Evolutionary conservation across 352 stramenopile genomes (phyloP).

Genomic region (Globisporangium alternatum): DNA sequence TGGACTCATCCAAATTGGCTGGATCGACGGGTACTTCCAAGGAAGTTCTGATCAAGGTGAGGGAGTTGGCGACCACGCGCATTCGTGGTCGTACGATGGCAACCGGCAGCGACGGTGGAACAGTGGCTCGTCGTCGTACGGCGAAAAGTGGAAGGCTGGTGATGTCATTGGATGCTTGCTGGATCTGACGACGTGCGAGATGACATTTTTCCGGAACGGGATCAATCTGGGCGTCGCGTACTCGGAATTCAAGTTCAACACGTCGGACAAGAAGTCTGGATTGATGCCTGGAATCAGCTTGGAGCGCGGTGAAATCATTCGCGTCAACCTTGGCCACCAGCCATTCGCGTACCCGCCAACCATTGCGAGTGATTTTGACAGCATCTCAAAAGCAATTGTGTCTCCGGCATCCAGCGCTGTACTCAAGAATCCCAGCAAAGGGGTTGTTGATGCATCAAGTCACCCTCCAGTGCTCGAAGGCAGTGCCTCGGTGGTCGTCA

Average conservation of each 20-base stretch:
- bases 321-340: constrained; percentile 79
- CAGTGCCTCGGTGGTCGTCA: constrained; percentile 52
- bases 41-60: constrained; percentile 90
- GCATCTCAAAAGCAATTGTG: constrained; percentile 53
- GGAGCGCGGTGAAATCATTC: constrained; percentile 85
- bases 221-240: constrained; percentile 81
- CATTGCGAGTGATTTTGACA: constrained; percentile 58
- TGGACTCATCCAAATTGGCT: constrained; percentile 92
- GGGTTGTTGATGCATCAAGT: constrained; percentile 5
- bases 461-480: constrained; percentile 44
- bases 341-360: constrained; percentile 74
- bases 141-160: constrained; percentile 88
- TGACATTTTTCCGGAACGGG: constrained; percentile 89
- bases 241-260: constrained; percentile 54
- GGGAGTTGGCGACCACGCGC: constrained; percentile 87
- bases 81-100: constrained; percentile 93
- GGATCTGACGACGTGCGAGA: constrained; percentile 75
- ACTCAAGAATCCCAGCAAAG: constrained; percentile 24
- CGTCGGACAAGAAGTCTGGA: constrained; percentile 47
- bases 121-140: constrained; percentile 84
- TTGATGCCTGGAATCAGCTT: constrained; percentile 87
- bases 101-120: constrained; percentile 91
- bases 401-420: constrained; percentile 37
- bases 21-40: constrained; percentile 90
- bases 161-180: constrained; percentile 91